Conservation (phyloP, 257 asterid species). For the Gentiana macrophylla region DNA sequence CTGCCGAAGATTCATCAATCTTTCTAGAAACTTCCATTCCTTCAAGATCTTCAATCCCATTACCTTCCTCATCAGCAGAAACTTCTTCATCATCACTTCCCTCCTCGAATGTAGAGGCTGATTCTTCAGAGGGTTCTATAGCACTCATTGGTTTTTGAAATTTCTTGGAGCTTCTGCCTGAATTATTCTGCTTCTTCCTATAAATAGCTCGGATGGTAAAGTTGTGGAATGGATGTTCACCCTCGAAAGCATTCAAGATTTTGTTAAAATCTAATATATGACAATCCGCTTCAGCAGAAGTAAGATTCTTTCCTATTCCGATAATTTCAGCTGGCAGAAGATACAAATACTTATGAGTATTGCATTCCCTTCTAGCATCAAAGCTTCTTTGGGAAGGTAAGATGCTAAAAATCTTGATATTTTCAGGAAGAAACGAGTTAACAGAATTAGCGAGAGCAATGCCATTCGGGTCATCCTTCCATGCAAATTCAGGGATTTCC, state of each 20-base stretch:
- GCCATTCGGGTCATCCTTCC: conserved; percentile 88
- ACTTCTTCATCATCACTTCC: conserved; percentile 37
- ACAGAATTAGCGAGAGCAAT: conserved; percentile 51
- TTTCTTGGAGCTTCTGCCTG: conserved; percentile 19
- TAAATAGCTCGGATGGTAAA: conserved; percentile 77
- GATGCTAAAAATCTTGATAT: conserved; percentile 77
- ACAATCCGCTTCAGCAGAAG: conserved; percentile 49
- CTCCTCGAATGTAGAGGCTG: conserved; percentile 27
- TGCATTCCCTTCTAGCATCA: conserved; percentile 84
- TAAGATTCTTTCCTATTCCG: conserved; percentile 47
- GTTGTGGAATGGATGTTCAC: conserved; percentile 93
- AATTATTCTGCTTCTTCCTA: conserved; percentile 51
- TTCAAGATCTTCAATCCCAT: conserved; percentile 28
- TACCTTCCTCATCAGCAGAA: conserved; percentile 28
- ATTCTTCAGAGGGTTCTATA: conserved; percentile 18
- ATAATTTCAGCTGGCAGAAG: conserved; percentile 84
- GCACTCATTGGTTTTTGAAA: conserved; percentile 15
- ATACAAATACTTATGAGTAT: conserved; percentile 71
- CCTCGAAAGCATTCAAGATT: conserved; percentile 77
- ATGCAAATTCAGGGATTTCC: conserved; percentile 89
- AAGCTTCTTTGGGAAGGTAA: conserved; percentile 93
- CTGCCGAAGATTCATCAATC: conserved; percentile 11
- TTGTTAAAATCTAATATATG: conserved; percentile 59
- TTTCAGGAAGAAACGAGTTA: conserved; percentile 64
- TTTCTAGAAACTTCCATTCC: conserved; percentile 21